Conservation (phyloP, 2,329 filamentous ascomycete genomes). For the Dactylellina leptospora region DNA sequence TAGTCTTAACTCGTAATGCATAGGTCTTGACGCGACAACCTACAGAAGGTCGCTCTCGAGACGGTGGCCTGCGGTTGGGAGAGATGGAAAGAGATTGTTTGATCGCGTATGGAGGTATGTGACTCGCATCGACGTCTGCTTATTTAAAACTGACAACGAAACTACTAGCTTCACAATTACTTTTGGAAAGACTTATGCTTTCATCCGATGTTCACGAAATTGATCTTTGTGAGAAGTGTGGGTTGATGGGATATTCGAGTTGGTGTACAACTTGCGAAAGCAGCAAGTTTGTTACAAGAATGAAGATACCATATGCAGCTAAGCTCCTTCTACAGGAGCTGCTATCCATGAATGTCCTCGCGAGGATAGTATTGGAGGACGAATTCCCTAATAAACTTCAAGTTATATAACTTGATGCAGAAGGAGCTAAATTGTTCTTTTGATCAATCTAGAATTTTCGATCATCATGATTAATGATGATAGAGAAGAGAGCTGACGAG, state of each 20-base stretch:
- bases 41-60: slow-evolving; percentile 90
- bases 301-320: slow-evolving; percentile 97
- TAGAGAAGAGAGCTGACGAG: not conserved
- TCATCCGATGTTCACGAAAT: slow-evolving; percentile 89
- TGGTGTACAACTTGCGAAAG: slow-evolving; percentile 94
- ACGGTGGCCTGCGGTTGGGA: slow-evolving; percentile 89
- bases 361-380: slow-evolving; percentile 86
- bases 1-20: too few species aligned
- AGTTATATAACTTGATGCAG: not conserved
- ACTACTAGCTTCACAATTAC: slow-evolving; percentile 76
- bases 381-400: slow-evolving; percentile 69
- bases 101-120: slow-evolving; percentile 80
- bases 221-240: slow-evolving; percentile 92
- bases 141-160: slow-evolving; percentile 8
- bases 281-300: slow-evolving; percentile 82
- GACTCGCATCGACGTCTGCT: not conserved
- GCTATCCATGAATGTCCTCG: slow-evolving; percentile 98
- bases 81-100: slow-evolving; percentile 99
- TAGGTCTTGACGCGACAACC: slow-evolving; percentile 88
- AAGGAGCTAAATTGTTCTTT: too few species aligned
- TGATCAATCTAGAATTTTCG: too few species aligned
- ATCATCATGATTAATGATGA: too few species aligned
- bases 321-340: slow-evolving; percentile 96
- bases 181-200: slow-evolving; percentile 93
- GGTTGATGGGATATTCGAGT: slow-evolving; percentile 92